Conservation (phyloP, 805 yeast species). For the Isabelozyma heimii region DNA sequence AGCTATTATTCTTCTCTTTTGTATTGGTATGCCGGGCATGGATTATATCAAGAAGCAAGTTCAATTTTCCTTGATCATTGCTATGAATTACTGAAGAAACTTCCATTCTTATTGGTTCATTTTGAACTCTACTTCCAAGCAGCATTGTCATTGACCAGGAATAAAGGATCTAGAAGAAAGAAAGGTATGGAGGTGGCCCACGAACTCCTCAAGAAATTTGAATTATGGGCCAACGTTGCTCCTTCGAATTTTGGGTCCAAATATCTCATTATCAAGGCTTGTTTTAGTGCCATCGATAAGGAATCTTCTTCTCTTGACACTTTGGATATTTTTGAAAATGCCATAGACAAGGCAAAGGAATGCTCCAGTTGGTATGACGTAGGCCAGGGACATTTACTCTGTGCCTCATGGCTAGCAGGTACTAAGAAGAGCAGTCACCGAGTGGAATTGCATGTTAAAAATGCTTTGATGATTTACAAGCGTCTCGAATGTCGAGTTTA, state of each 20-base stretch:
- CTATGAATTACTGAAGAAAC: conserved; percentile 16
- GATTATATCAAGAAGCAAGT: conserved; percentile 14
- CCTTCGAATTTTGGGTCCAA: conserved; percentile 41
- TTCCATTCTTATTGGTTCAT: conserved; percentile 20
- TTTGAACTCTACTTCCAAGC: conserved; percentile 18
- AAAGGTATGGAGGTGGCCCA: conserved; percentile 17
- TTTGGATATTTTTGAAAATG: conserved; percentile 44
- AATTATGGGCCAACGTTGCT: conserved; percentile 31
- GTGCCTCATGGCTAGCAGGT: conserved; percentile 38
- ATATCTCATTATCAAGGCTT: conserved; percentile 31
- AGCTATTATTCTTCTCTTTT: conserved; percentile 8
- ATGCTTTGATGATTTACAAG: conserved; percentile 33
- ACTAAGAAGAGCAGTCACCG: conserved; percentile 24
- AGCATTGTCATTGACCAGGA: conserved; percentile 10
- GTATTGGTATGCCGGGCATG: conserved; percentile 9
- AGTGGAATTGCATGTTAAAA: conserved; percentile 31
- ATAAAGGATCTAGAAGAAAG: conserved; percentile 3
- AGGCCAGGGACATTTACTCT: conserved; percentile 39
- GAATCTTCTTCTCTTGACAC: conserved; percentile 28
- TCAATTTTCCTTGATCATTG: conserved; percentile 9
- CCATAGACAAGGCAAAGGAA: conserved; percentile 37
- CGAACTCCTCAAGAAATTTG: conserved; percentile 19
- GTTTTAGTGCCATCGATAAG: conserved; percentile 12
- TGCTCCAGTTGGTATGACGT: conserved; percentile 32
- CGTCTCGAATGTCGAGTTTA: conserved; percentile 22